Percentiles rank a stretch among this genome's conserved stretches.
Evolutionary conservation across 805 yeast genomes (phyloP).

Genomic region (Clavispora phyllophila): DNA sequence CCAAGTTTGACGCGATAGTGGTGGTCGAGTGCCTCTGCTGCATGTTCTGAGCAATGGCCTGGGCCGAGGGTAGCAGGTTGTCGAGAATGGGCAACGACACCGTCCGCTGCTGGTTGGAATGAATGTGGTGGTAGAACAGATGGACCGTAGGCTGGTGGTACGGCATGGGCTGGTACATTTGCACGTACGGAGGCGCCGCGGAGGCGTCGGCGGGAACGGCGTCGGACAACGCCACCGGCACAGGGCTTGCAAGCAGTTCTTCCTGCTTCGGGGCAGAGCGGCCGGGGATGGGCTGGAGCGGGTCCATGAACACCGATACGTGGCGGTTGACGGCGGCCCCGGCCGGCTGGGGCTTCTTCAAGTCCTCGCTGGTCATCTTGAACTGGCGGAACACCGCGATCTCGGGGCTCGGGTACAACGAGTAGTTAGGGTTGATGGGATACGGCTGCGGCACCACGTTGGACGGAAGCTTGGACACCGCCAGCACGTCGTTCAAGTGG

Average conservation of each 20-base stretch:
- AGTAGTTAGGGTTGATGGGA: slow-evolving; percentile 32
- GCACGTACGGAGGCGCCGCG: slow-evolving; percentile 8
- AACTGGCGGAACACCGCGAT: slow-evolving; percentile 7
- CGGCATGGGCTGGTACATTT: slow-evolving; percentile 13
- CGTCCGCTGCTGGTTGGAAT: slow-evolving; percentile 8
- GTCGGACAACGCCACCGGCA: neutral
- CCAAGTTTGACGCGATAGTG: neutral
- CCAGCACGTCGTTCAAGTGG: slow-evolving; percentile 9
- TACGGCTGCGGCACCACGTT: slow-evolving; percentile 31
- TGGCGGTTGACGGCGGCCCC: slow-evolving; percentile 27
- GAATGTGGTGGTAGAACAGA: neutral
- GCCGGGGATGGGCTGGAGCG: slow-evolving; percentile 28
- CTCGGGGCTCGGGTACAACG: slow-evolving; percentile 22
- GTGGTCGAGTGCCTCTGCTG: neutral
- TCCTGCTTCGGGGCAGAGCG: slow-evolving; percentile 2
- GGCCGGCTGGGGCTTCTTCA: slow-evolving; percentile 2
- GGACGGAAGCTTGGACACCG: slow-evolving; percentile 8
- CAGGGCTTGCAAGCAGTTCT: neutral
- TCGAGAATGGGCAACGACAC: slow-evolving; percentile 12
- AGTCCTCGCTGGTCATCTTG: slow-evolving; percentile 4
- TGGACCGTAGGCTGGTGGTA: neutral
- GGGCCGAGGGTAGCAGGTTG: slow-evolving; percentile 6
- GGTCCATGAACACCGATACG: slow-evolving; percentile 37
- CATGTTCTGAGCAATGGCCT: neutral
- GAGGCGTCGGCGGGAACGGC: neutral